Conservation (phyloP, 2,329 filamentous ascomycete genomes). For the Neonectria ditissima region DNA sequence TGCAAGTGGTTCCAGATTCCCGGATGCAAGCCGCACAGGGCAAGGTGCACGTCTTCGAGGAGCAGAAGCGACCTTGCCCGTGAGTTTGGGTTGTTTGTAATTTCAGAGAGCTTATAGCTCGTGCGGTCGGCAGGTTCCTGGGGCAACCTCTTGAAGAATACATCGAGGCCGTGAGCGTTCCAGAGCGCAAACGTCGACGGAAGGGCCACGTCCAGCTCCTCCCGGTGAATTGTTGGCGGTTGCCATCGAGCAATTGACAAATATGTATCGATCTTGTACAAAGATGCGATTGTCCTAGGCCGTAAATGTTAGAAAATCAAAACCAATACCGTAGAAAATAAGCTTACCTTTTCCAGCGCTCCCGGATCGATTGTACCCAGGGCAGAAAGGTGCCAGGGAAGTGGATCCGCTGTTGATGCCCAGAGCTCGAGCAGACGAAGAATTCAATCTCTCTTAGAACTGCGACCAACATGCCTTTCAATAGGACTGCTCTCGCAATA, state of each 20-base stretch:
- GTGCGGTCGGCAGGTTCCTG: constrained; percentile 49
- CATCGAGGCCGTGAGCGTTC: constrained; percentile 53
- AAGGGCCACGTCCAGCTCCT: constrained; percentile 53
- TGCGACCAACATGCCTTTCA: constrained; percentile 51
- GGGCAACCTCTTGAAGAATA: constrained; percentile 50
- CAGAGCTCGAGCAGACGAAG: constrained; percentile 50
- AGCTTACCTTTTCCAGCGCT: constrained; percentile 52
- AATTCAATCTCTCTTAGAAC: constrained; percentile 52
- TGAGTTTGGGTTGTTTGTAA: constrained; percentile 45
- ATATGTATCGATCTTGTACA: constrained; percentile 56
- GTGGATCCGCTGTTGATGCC: constrained; percentile 50
- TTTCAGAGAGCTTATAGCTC: constrained; percentile 46
- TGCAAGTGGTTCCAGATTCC: constrained; percentile 49
- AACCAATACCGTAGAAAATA: neutral
- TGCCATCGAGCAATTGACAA: constrained; percentile 49
- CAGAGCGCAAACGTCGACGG: constrained; percentile 50
- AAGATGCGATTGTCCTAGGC: constrained; percentile 48
- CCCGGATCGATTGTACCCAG: constrained; percentile 46
- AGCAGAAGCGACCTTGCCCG: constrained; percentile 44
- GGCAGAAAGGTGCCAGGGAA: constrained; percentile 54
- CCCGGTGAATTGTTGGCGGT: constrained; percentile 47
- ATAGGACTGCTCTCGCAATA: constrained; percentile 47
- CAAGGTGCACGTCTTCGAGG: constrained; percentile 51
- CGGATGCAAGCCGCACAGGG: constrained; percentile 46
- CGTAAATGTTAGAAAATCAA: constrained; percentile 4